Base-by-base conservation (phyloP, 2,329 filamentous ascomycete species). In the Incumbomyces lentus region DNA sequence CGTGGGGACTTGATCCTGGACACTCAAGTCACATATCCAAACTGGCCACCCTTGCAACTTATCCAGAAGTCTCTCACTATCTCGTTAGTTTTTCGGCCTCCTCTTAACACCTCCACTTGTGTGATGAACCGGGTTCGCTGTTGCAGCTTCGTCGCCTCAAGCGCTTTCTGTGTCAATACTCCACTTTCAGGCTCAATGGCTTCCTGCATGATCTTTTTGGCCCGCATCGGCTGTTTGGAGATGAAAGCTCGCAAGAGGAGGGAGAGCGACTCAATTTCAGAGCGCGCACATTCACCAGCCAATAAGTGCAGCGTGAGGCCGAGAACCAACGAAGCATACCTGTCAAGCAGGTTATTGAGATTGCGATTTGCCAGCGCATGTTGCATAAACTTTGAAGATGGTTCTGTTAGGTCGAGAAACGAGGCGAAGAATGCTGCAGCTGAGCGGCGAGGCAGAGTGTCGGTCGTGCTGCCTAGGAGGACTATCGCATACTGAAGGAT, bases 391-490 rank as follows among this genome's bases (percentile, higher is more conserved):
- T 42, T 38, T 14, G 16, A 46, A 46, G 37, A 43, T 11, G 47
- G 53, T 34, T 37, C 53, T 40, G 39, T 55, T 32, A 41, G 60
- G 59, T 47, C 69, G 55, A 44, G 62, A 61, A 49, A 68, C 43
- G 36, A 68, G 52, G 64, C 56, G 63, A 68, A 70, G 52, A 70
- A 71, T 30, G 61, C 57, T 30, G 67, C 64, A 3, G 67, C 64
- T 22, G 68, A 66, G 14, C 68, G 67, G n/a, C 70, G 64, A n/a
- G 68, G 67, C 12, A 71, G 59, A 8, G 67, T 66, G 32, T 71
- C 68, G 0, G 64, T 59, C 8, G 67, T 60, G 36, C 62, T 62
- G 32, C 70, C 56, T 13, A 64, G 60, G 16, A 62, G 51, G n/a
- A 69, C 60, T 3, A 63, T 65, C 48, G 69, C 66, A 33, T 35